phyloP scores from a whole-genome alignment of 2,329 filamentous ascomycete species.

The Trichoderma lentiforme region DNA sequence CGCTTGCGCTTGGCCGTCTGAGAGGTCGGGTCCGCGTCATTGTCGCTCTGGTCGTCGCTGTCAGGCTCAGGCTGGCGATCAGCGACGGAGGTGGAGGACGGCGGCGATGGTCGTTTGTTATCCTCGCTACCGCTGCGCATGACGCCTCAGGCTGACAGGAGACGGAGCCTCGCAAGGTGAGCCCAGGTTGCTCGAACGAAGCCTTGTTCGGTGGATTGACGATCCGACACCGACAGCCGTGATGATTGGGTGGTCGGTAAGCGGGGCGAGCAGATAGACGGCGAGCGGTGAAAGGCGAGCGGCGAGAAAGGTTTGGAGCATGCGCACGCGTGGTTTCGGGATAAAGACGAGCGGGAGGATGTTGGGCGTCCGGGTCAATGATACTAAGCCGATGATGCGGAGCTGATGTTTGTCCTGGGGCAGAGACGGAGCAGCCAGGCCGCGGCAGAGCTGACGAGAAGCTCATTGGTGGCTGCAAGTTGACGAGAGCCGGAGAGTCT shows the following conservation, averaged over 20 bases:
- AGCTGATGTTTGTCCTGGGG: slow-evolving; percentile 10
- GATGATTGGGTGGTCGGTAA: background rate
- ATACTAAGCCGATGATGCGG: slow-evolving; percentile 9
- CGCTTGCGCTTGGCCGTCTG: slow-evolving; percentile 54
- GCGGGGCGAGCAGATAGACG: background rate
- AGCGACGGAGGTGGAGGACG: slow-evolving; percentile 28
- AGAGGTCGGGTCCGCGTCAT: slow-evolving; percentile 35
- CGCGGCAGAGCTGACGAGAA: slow-evolving; percentile 1
- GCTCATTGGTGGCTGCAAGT: slow-evolving; percentile 4
- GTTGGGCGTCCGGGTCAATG: slow-evolving; percentile 14
- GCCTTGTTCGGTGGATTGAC: slow-evolving; percentile 14
- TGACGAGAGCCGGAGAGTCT: slow-evolving; percentile 11
- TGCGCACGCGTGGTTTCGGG: slow-evolving; percentile 8
- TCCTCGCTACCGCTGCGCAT: slow-evolving; percentile 25
- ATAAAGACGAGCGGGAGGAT: slow-evolving; percentile 10
- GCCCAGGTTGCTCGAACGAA: background rate
- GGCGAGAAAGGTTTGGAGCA: background rate
- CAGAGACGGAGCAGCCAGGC: background rate
- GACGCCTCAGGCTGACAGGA: slow-evolving; percentile 12
- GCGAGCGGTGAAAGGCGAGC: slow-evolving; percentile 6
- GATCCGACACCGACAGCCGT: slow-evolving; percentile 3
- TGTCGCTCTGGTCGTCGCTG: slow-evolving; percentile 51
- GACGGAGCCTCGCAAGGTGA: background rate
- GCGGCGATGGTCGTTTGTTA: slow-evolving; percentile 23
- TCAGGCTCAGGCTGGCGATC: slow-evolving; percentile 39